Percentiles rank a stretch among this genome's conserved stretches.
These are phyloP conservation scores for Nannizzia gypsea DNA, from an alignment of 2,329 filamentous ascomycete genomes.

Conservation along the genomic window DNA sequence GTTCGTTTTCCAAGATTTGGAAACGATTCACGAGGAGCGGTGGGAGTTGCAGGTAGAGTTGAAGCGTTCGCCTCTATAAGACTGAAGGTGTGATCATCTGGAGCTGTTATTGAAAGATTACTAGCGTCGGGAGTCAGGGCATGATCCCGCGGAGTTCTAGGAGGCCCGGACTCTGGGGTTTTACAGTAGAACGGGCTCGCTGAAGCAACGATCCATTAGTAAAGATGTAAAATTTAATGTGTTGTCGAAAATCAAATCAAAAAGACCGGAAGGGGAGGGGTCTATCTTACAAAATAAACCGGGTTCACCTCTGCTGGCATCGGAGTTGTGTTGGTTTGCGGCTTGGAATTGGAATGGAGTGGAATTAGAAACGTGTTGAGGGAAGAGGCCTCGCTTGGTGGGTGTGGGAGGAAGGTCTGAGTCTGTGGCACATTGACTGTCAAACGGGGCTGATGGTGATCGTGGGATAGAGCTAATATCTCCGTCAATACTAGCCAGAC, in stretches of 20 bases:
- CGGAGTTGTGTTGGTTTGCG: neutral
- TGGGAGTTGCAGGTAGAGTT: slow-evolving; percentile 69
- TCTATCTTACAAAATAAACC: slow-evolving; percentile 30
- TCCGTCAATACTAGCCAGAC: slow-evolving; percentile 69
- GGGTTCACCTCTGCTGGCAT: slow-evolving; percentile 1
- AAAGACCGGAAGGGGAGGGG: slow-evolving; percentile 16
- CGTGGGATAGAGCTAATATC: slow-evolving; percentile 55
- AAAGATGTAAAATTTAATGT: neutral
- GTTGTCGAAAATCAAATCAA: neutral
- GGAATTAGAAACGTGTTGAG: slow-evolving; percentile 15
- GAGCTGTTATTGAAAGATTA: slow-evolving; percentile 66
- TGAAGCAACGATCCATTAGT: slow-evolving; percentile 32
- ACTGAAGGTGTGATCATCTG: slow-evolving; percentile 32
- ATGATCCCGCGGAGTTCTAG: slow-evolving; percentile 67
- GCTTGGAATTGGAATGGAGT: slow-evolving; percentile 11
- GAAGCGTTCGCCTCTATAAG: slow-evolving; percentile 33
- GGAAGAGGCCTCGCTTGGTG: slow-evolving; percentile 51
- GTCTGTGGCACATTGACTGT: slow-evolving; percentile 49
- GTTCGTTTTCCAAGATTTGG: slow-evolving; percentile 49
- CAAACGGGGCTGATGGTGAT: slow-evolving; percentile 43
- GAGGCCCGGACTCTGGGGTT: slow-evolving; percentile 44
- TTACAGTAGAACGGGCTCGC: slow-evolving; percentile 51
- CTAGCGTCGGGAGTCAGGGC: slow-evolving; percentile 69
- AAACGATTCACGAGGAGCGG: slow-evolving; percentile 49
- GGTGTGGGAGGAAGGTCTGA: slow-evolving; percentile 82